Conservation (phyloP, 106 monocot genomes). For the Allium fistulosum region DNA sequence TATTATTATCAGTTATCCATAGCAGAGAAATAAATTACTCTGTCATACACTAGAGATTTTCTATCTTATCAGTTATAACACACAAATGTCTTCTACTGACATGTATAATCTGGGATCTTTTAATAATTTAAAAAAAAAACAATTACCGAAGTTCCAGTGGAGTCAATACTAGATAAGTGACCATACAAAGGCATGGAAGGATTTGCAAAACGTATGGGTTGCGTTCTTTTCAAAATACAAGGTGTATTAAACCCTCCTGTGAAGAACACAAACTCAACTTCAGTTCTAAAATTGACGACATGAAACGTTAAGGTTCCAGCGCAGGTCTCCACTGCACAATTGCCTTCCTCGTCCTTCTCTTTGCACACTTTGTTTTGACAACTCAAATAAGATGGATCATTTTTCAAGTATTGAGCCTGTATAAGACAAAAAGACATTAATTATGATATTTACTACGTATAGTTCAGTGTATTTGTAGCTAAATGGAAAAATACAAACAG, state of each 20-base stretch:
- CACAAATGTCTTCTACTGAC: no score
- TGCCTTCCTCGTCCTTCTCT: not conserved
- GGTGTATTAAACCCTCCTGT: conserved; percentile 49
- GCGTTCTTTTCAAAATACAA: conserved; percentile 40
- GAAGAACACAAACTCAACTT: conserved; percentile 72
- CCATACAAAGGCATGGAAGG: conserved; percentile 43
- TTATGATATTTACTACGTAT: not conserved
- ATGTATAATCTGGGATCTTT: no score
- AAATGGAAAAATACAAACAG: not conserved
- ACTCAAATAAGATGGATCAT: conserved; percentile 49
- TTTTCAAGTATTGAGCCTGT: conserved; percentile 62
- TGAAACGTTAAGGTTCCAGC: conserved; percentile 53
- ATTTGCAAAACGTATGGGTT: conserved; percentile 44
- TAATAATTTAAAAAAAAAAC: no score
- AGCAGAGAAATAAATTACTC: not conserved
- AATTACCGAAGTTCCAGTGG: conserved; percentile 50
- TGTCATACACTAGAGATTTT: not conserved
- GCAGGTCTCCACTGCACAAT: conserved; percentile 33
- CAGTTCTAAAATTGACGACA: conserved; percentile 58
- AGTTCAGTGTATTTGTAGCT: not conserved
- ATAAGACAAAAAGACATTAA: not conserved
- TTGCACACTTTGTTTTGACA: conserved; percentile 42
- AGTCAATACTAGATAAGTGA: conserved; percentile 60
- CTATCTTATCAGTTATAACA: not conserved
- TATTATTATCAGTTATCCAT: not conserved